These are phyloP conservation scores for Neurospora sublineolata DNA, from an alignment of 495 filamentous ascomycete species.

Conservation along the genomic window DNA sequence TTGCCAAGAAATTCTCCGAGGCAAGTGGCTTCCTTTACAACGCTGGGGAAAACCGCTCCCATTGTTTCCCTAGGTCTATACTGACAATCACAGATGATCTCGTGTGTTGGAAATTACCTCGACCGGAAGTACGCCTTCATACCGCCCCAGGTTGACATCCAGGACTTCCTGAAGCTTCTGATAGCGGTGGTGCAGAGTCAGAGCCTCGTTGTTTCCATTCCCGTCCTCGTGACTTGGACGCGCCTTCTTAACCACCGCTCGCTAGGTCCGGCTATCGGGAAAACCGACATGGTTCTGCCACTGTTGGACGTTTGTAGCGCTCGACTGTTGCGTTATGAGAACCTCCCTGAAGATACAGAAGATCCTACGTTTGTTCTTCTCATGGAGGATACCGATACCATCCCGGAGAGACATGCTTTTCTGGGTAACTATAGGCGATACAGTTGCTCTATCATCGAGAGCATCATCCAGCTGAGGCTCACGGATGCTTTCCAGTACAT, in stretches of 20 bases:
- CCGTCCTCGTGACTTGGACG: slow-evolving; percentile 80
- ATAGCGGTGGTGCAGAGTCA: slow-evolving; percentile 68
- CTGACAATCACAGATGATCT: slow-evolving; percentile 53
- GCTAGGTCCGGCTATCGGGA: slow-evolving; percentile 51
- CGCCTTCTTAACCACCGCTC: slow-evolving; percentile 58
- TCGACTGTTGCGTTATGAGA: slow-evolving; percentile 73
- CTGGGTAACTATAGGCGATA: slow-evolving; percentile 94
- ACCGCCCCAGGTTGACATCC: slow-evolving; percentile 46
- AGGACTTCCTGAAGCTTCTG: slow-evolving; percentile 69
- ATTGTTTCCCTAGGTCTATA: neutral
- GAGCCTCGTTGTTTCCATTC: slow-evolving; percentile 86
- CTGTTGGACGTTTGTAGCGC: slow-evolving; percentile 71
- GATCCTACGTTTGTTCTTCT: slow-evolving; percentile 73
- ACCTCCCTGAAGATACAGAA: slow-evolving; percentile 64
- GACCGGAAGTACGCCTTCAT: slow-evolving; percentile 58
- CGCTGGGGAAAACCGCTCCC: neutral
- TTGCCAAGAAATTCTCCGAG: slow-evolving; percentile 90
- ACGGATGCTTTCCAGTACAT: slow-evolving; percentile 82
- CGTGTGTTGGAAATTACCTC: slow-evolving; percentile 70
- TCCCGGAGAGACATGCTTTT: slow-evolving; percentile 90
- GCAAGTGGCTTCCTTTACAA: slow-evolving; percentile 29
- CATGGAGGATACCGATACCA: slow-evolving; percentile 84
- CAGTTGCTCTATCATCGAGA: slow-evolving; percentile 73
- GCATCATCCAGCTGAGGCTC: slow-evolving; percentile 64
- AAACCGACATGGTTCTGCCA: slow-evolving; percentile 57